These are phyloP conservation scores for Wakefieldia striispora DNA, from an alignment of 768 basidiomycete species.

Conservation along the genomic window DNA sequence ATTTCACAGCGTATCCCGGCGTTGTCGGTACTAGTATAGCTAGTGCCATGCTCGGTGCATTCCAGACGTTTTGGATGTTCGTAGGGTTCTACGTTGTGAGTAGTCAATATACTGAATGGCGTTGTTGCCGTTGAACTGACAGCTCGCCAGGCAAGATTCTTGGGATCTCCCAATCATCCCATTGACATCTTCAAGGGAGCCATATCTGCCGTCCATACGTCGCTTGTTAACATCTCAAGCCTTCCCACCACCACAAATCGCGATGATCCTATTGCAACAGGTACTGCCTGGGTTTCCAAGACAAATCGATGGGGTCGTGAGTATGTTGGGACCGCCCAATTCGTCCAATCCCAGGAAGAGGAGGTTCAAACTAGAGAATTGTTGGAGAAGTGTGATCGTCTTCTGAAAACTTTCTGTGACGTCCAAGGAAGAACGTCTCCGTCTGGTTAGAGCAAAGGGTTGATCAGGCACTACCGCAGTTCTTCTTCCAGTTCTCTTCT, in stretches of 20 bases:
- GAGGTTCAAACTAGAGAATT: slow-evolving; percentile 45
- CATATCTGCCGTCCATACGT: slow-evolving; percentile 62
- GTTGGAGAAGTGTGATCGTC: slow-evolving; percentile 52
- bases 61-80: slow-evolving; percentile 49
- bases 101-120: slow-evolving; percentile 4
- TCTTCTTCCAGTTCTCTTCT: not conserved
- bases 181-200: slow-evolving; percentile 65
- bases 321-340: slow-evolving; percentile 46
- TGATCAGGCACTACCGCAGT: not conserved
- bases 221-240: slow-evolving; percentile 54
- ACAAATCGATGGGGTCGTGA: slow-evolving; percentile 56
- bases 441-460: slow-evolving; percentile 11
- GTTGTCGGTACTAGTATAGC: slow-evolving; percentile 65
- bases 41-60: slow-evolving; percentile 41
- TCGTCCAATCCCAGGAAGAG: slow-evolving; percentile 53
- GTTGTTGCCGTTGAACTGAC: not conserved
- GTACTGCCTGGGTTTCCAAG: slow-evolving; percentile 52
- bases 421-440: slow-evolving; percentile 27
- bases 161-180: slow-evolving; percentile 67
- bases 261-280: slow-evolving; percentile 12
- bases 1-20: slow-evolving; percentile 69
- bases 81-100: slow-evolving; percentile 64
- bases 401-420: slow-evolving; percentile 42
- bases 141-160: slow-evolving; percentile 53
- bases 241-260: slow-evolving; percentile 35